phyloP scores from a whole-genome alignment of 2,329 filamentous ascomycete species.

The Colletotrichum higginsianum region DNA sequence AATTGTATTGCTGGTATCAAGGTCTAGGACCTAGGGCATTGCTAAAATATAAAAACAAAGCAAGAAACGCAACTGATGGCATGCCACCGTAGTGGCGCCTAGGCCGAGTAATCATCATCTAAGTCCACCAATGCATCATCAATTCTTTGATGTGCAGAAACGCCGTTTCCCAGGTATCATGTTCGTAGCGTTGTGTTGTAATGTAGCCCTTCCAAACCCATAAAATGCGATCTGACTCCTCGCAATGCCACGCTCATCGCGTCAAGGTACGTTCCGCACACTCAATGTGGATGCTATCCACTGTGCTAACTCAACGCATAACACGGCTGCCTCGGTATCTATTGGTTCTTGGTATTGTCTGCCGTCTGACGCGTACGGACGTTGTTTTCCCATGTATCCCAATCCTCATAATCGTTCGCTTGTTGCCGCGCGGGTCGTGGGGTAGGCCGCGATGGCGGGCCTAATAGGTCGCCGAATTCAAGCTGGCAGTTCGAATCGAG shows the following conservation, averaged over 20 bases:
- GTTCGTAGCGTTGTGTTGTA: not conserved
- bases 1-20: slow-evolving; percentile 7
- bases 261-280: not conserved
- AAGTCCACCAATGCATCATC: slow-evolving; percentile 6
- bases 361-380: slow-evolving; percentile 31
- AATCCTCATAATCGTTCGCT: slow-evolving; percentile 33
- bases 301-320: not conserved
- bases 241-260: not conserved
- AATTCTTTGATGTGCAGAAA: slow-evolving; percentile 17
- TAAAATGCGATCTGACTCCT: slow-evolving; percentile 12
- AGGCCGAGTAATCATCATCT: slow-evolving; percentile 1
- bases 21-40: not conserved
- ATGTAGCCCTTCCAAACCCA: not conserved
- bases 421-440: slow-evolving; percentile 17
- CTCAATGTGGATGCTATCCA: not conserved
- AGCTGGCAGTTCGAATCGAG: slow-evolving; percentile 30
- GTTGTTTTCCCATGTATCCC: slow-evolving; percentile 33
- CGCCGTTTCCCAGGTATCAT: slow-evolving; percentile 12
- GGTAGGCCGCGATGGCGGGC: slow-evolving; percentile 28
- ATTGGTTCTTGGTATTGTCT: slow-evolving; percentile 17
- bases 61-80: not conserved
- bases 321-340: slow-evolving; percentile 18
- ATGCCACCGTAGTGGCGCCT: not conserved
- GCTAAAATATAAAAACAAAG: not conserved
- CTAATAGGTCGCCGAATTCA: slow-evolving; percentile 38